Conservation (phyloP, 805 yeast species). For the Starmerella bombicola region DNA sequence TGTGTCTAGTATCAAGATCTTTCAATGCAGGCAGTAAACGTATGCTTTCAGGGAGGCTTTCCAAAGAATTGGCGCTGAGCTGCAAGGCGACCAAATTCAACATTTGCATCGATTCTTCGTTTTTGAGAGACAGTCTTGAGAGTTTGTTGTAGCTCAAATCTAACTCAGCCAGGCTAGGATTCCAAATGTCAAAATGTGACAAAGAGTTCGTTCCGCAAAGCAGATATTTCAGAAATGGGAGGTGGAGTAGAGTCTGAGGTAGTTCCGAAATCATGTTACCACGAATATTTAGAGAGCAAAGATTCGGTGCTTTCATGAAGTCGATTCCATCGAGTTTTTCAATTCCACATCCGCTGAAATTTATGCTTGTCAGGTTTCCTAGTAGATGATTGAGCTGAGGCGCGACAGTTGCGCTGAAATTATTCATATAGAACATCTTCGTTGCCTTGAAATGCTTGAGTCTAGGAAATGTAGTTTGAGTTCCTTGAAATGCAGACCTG, state of each 20-base stretch:
- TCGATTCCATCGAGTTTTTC: conserved; percentile 34
- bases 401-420: neutral
- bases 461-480: conserved; percentile 5
- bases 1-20: conserved; percentile 64
- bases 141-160: conserved; percentile 72
- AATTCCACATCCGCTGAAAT: conserved; percentile 67
- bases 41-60: conserved; percentile 47
- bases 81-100: conserved; percentile 57
- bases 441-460: conserved; percentile 5
- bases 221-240: conserved; percentile 12
- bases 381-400: conserved; percentile 1
- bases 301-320: conserved; percentile 39
- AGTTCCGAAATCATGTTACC: conserved; percentile 53
- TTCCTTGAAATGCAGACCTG: conserved; percentile 14
- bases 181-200: conserved; percentile 45
- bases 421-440: conserved; percentile 3
- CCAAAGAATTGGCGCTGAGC: conserved; percentile 66
- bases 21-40: conserved; percentile 48
- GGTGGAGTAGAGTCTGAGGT: conserved; percentile 31
- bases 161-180: conserved; percentile 39
- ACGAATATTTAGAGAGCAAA: conserved; percentile 56
- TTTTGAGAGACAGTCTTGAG: conserved; percentile 19
- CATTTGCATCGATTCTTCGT: conserved; percentile 42
- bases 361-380: conserved; percentile 49
- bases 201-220: conserved; percentile 27